Conservation (phyloP, 129 eudicot genomes). For the Pulicaria dysenterica region DNA sequence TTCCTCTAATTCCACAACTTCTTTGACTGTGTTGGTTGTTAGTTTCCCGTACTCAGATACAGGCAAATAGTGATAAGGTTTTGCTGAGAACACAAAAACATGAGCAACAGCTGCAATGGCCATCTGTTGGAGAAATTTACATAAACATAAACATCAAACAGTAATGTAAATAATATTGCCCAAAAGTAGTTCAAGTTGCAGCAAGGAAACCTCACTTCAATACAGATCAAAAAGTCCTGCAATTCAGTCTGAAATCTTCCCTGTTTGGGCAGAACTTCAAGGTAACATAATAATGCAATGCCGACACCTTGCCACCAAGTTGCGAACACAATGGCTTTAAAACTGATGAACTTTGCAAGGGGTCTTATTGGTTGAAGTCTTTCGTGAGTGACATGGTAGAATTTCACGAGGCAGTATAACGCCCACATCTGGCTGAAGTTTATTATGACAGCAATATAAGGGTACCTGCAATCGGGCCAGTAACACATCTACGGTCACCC, state of each 20-base stretch:
- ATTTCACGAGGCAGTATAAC: constrained; percentile 87
- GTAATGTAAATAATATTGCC: background rate
- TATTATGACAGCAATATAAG: constrained; percentile 70
- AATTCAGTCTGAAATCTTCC: constrained; percentile 68
- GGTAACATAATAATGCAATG: constrained; percentile 67
- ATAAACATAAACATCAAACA: background rate
- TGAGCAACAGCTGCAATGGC: constrained; percentile 95
- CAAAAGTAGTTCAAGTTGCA: constrained; percentile 15
- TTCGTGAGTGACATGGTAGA: constrained; percentile 80
- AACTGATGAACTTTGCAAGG: constrained; percentile 90
- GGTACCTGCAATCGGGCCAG: constrained; percentile 63
- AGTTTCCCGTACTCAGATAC: constrained; percentile 47
- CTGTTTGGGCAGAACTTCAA: constrained; percentile 60
- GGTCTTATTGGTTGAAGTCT: constrained; percentile 79
- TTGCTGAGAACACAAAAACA: constrained; percentile 73
- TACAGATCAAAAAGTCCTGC: constrained; percentile 90
- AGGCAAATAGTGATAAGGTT: constrained; percentile 61
- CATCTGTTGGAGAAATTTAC: constrained; percentile 53
- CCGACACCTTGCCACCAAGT: constrained; percentile 99
- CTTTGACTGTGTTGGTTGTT: constrained; percentile 47
- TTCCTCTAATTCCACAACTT: constrained; percentile 45
- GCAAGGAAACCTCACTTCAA: constrained; percentile 59
- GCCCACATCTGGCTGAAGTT: constrained; percentile 99
- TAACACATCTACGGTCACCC: background rate
- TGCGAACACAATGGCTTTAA: constrained; percentile 97